A percentile compares a stretch with the other conserved stretches of the same genome.
phyloP scores from a whole-genome alignment of 768 basidiomycete genomes.

The Psilocybe sp. region DNA sequence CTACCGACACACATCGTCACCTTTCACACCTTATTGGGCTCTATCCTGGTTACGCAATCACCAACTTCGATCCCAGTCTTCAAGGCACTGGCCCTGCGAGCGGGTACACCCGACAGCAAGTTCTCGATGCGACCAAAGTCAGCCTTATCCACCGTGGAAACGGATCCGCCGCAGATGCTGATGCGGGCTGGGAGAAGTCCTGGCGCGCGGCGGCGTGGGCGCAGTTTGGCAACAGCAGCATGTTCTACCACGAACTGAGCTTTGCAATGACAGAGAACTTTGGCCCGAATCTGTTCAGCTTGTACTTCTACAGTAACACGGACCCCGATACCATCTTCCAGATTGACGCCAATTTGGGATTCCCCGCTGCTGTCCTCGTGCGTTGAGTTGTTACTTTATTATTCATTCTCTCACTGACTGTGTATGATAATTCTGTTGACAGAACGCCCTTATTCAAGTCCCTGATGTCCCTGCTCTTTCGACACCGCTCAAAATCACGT shows the following conservation, averaged over 20 bases:
- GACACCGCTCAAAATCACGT: no score
- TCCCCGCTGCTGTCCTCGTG: conserved; percentile 65
- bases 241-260: conserved; percentile 62
- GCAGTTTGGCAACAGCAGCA: conserved; percentile 53
- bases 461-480: no score
- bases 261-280: conserved; percentile 61
- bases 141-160: conserved; percentile 67
- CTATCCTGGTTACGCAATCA: conserved; percentile 72
- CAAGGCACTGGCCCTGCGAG: conserved; percentile 40
- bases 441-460: no score
- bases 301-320: conserved; percentile 49
- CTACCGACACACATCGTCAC: conserved; percentile 68
- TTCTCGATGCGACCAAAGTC: conserved; percentile 52
- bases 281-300: conserved; percentile 61
- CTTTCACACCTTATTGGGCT: conserved; percentile 74
- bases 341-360: conserved; percentile 76
- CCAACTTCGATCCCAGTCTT: conserved; percentile 45
- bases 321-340: conserved; percentile 61
- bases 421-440: no score
- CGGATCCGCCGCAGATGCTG: conserved; percentile 69
- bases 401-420: no score
- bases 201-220: conserved; percentile 79
- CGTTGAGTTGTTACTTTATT: conserved; percentile 6
- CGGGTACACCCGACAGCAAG: conserved; percentile 48
- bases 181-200: conserved; percentile 78